Base-by-base conservation (phyloP, 2,329 filamentous ascomycete species). In the Cercospora nicotianae region DNA sequence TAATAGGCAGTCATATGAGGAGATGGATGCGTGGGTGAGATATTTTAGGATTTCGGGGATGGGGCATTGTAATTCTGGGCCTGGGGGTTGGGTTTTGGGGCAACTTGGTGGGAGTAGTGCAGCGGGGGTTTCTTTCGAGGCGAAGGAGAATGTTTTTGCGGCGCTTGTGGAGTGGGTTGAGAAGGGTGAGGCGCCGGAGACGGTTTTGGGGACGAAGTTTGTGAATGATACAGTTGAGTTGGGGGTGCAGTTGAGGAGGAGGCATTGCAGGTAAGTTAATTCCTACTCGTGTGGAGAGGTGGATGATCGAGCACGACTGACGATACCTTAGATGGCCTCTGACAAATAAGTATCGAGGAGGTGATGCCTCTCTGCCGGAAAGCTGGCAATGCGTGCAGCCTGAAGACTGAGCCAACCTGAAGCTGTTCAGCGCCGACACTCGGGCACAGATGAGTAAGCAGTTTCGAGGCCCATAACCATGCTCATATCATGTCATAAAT, bases 11-110 rank as follows among this genome's bases (percentile, higher is more conserved):
- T 13, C 12, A 6, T 42, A 60, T 42, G 58, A 9, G 13, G 20
- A 60, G 58, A 63, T 80, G 1, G 75, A 78, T 20, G 69, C 72
- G n/a, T 81, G 78, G 67, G 80, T 74, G 72, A 75, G 78, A 31
- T 76, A 78, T 68, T 80, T 81, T 71, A 63, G 78, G 10, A 77
- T 81, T 3, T 79, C 79, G 1, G 79, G 79, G 6, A 81, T 81
- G 79, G 67, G 72, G 13, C 79, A 81, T 69, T 81, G 80, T 70
- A 66, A 73, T n/a, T 75, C 76, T 45, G 70, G 65, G 3, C 72
- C 68, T 33, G 75, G 75, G 63, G 69, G 70, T 1, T 65, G 60
- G 26, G 42, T 51, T 8, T 16, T 74, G 6, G 68, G 67, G 10
- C 67, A 67, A 6, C 39, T 63, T 16, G 70, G 72, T 53, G 36